Conservation (phyloP, 768 basidiomycete genomes). For the Mycena capillaripes region DNA sequence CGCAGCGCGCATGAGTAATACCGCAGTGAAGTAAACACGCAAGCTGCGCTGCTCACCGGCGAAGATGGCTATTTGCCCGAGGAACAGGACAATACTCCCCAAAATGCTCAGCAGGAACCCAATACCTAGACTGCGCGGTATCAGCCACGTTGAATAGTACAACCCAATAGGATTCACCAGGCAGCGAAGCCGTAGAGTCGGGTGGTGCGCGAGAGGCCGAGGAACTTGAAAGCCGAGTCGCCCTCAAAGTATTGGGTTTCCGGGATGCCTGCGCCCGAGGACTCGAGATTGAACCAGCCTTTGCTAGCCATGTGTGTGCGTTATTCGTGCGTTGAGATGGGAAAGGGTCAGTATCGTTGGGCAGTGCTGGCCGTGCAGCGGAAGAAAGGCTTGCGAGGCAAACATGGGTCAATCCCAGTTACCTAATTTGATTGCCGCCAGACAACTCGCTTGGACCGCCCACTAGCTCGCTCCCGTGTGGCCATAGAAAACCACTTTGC, state of each 20-base stretch:
- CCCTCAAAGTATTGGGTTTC: conserved; percentile 91
- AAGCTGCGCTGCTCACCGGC: conserved; percentile 67
- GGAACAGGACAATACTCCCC: conserved; percentile 82
- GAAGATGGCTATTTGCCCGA: conserved; percentile 78
- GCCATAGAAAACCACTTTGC: no score
- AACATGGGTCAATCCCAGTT: background rate
- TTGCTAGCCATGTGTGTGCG: conserved; percentile 64
- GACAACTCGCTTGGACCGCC: no score
- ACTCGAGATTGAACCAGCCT: conserved; percentile 91
- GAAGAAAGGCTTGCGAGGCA: conserved; percentile 3
- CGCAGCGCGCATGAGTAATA: conserved; percentile 20
- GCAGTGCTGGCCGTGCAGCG: conserved; percentile 54
- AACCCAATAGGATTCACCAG: conserved; percentile 65
- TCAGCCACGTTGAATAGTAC: background rate
- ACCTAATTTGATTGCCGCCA: background rate
- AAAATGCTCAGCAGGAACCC: conserved; percentile 88
- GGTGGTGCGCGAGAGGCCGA: conserved; percentile 84
- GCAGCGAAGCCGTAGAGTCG: conserved; percentile 88
- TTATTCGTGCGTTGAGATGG: conserved; percentile 3
- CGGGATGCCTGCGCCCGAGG: conserved; percentile 72
- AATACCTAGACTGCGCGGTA: conserved; percentile 66
- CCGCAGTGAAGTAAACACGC: background rate
- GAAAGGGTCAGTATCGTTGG: conserved; percentile 6
- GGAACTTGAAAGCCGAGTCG: conserved; percentile 87
- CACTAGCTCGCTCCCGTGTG: no score